Evolutionary conservation across 371 early-diverging fungal species (phyloP), one percentile per base, ranked within the genome.

Genomic region (Neoconidiobolus thromboides): DNA sequence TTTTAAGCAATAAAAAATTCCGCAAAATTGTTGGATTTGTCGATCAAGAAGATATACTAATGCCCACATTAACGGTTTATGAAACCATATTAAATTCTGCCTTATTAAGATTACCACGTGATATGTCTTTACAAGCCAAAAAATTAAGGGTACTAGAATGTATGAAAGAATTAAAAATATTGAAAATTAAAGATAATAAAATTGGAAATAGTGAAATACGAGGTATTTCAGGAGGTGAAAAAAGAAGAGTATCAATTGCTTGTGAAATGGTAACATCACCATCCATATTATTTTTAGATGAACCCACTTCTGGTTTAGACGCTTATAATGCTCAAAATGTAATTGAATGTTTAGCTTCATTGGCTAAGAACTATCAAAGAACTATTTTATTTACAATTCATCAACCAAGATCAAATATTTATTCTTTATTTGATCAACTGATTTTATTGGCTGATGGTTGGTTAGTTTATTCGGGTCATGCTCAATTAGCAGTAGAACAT

Each of bases 311-410:
- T 1, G 92, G 93, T 0, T 69, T 98, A 36, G 98, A 98, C 68
- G 80, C 92, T 0, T 91, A 86, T 69, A 95, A 89, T 62, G 95
- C 98, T 0, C 80, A 82, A 58, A 87, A 89, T 55, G 91, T 99
- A 2, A 79, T 97, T 43, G 78, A 87, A 48, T 81, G 85, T 15
- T 73, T 98, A 15, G 86, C 83, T 4, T 75, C 79, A 0, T 66
- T 97, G 37, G 93, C 96, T 0, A 74, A 81, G 37, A 72, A 77
- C 37, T 81, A 82, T 62, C 84, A 87, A 49, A 82, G 91, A 36
- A 95, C 96, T 0, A 81, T 98, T 36, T 74, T 96, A 3, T 86
- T 89, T 65, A 92, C 91, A 6, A 92, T 96, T 43, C 96, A 98
- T 66, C 98, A 96, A 65, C 98, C 98, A 2, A 79, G 95, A 9